phyloP scores from a whole-genome alignment of 805 yeast genomes.

The Wickerhamiella lipophila region DNA sequence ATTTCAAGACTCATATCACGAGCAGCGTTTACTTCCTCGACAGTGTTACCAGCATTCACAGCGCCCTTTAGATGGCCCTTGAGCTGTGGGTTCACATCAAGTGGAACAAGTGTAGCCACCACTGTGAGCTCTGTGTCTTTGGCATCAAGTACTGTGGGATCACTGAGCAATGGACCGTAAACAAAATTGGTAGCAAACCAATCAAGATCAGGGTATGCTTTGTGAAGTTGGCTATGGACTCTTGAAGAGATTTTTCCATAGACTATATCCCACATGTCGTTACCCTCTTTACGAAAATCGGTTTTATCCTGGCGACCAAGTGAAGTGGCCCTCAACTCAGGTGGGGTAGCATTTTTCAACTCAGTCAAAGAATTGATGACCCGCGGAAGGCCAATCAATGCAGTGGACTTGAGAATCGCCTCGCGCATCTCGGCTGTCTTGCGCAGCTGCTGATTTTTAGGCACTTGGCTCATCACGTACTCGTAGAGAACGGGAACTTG shows the following conservation, averaged over 20 bases:
- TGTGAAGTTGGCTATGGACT: slow-evolving; percentile 51
- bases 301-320: slow-evolving; percentile 21
- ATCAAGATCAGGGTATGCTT: slow-evolving; percentile 81
- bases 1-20: slow-evolving; percentile 52
- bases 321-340: slow-evolving; percentile 29
- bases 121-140: slow-evolving; percentile 67
- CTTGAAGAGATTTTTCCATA: slow-evolving; percentile 64
- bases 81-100: slow-evolving; percentile 84
- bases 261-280: slow-evolving; percentile 55
- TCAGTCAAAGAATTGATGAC: slow-evolving; percentile 65
- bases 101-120: slow-evolving; percentile 73
- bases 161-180: slow-evolving; percentile 67
- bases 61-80: slow-evolving; percentile 89
- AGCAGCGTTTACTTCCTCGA: slow-evolving; percentile 47
- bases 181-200: slow-evolving; percentile 56
- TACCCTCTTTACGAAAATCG: slow-evolving; percentile 36
- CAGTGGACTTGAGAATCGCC: slow-evolving; percentile 62
- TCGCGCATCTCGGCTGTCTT: slow-evolving; percentile 55
- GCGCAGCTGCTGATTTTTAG: slow-evolving; percentile 20
- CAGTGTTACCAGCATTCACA: slow-evolving; percentile 57
- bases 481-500: slow-evolving; percentile 67
- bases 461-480: slow-evolving; percentile 38
- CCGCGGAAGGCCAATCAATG: slow-evolving; percentile 73
- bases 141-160: slow-evolving; percentile 45
- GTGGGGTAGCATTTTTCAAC: slow-evolving; percentile 55